Evolutionary conservation across 495 filamentous ascomycete genomes (phyloP).

Genomic region (Penicillium cinerascens): DNA sequence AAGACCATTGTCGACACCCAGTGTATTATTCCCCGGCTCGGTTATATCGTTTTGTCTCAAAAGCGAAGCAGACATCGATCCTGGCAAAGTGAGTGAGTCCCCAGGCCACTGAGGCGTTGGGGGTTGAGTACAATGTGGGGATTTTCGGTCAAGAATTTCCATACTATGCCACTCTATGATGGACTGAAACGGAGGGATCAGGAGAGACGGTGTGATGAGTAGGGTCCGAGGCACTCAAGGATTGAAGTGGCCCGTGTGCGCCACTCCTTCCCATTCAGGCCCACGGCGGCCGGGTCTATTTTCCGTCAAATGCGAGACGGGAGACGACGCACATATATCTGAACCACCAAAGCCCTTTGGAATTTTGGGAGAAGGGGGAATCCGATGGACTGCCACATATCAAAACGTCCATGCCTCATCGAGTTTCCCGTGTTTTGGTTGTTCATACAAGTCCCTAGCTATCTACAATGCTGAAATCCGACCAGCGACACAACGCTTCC

Average conservation of each 20-base stretch:
- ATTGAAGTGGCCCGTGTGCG: neutral
- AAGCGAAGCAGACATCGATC: neutral
- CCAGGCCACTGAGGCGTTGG: neutral
- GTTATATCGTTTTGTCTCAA: neutral
- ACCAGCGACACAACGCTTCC: neutral
- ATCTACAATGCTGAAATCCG: neutral
- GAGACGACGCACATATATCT: neutral
- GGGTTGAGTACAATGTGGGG: neutral
- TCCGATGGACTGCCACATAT: neutral
- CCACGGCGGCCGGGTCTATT: neutral
- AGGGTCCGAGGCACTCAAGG: neutral
- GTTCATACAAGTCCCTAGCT: neutral
- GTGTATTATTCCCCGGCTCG: neutral
- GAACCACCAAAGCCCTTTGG: no score
- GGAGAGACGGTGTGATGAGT: neutral
- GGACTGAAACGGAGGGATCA: neutral
- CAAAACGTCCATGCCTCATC: neutral
- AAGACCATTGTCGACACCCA: neutral
- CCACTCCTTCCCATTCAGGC: neutral
- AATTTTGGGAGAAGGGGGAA: neutral
- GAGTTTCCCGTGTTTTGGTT: neutral
- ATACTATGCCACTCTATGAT: neutral
- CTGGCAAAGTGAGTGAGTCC: neutral
- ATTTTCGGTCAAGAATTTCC: neutral
- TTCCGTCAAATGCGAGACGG: neutral